These are phyloP conservation scores for Exophiala xenobiotica DNA, from an alignment of 2,329 filamentous ascomycete species.

Conservation along the genomic window DNA sequence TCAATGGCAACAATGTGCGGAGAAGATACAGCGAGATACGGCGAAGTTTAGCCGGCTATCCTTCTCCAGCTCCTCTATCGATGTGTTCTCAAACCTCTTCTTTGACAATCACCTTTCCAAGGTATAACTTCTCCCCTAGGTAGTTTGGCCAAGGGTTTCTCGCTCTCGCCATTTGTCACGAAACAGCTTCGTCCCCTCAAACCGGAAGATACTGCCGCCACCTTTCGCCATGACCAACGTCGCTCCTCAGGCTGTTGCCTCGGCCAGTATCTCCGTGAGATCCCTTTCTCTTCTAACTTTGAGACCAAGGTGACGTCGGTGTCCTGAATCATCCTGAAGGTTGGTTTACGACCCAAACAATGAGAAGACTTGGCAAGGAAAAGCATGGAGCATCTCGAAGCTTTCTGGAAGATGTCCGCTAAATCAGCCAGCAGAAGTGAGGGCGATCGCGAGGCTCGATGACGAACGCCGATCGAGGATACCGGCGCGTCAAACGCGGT, in stretches of 20 bases:
- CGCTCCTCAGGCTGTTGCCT: conserved; percentile 72
- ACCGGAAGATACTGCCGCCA: conserved; percentile 69
- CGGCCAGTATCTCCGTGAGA: conserved; percentile 70
- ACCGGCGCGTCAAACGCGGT: too few species aligned
- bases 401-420: too few species aligned
- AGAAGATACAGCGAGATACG: not conserved
- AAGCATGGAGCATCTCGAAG: too few species aligned
- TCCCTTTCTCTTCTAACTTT: conserved; percentile 63
- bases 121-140: too few species aligned
- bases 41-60: not conserved
- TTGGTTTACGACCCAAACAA: conserved; percentile 66
- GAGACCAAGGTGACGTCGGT: conserved; percentile 71
- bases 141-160: too few species aligned
- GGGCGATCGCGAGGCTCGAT: too few species aligned
- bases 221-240: conserved; percentile 76
- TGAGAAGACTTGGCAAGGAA: conserved; percentile 39
- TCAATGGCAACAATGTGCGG: not conserved
- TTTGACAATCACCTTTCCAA: too few species aligned
- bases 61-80: not conserved
- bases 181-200: conserved; percentile 39
- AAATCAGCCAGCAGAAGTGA: too few species aligned
- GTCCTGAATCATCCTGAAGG: conserved; percentile 58
- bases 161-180: too few species aligned
- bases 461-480: too few species aligned
- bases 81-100: not conserved